phyloP scores from a whole-genome alignment of 2,329 filamentous ascomycete species.

The Phyllosticta citrichinensis region DNA sequence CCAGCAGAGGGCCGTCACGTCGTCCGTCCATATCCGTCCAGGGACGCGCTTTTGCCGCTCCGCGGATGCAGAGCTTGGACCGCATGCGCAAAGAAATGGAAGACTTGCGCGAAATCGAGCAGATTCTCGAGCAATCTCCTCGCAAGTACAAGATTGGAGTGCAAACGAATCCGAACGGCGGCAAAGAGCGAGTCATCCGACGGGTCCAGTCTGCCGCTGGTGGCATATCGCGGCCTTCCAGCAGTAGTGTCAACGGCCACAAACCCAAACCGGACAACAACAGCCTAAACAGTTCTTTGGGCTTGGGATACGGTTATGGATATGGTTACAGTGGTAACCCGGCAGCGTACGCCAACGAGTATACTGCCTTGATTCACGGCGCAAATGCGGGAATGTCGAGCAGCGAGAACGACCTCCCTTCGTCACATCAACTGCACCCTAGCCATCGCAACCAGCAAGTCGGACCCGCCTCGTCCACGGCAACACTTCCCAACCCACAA shows the following conservation, averaged over 20 bases:
- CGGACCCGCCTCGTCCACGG: background rate
- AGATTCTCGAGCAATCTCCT: conserved; percentile 34
- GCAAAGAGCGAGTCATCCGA: conserved; percentile 6
- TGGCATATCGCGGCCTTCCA: background rate
- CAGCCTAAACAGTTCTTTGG: conserved; percentile 4
- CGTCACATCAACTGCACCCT: background rate
- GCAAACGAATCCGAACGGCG: conserved; percentile 13
- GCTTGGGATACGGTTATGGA: conserved; percentile 4
- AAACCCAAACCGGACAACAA: conserved; percentile 2
- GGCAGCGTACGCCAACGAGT: background rate
- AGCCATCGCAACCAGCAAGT: conserved; percentile 21
- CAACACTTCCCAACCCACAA: background rate
- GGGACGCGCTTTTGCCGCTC: conserved; percentile 44
- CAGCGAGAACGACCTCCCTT: background rate
- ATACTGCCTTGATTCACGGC: background rate
- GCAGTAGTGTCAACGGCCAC: background rate
- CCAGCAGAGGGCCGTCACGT: conserved; percentile 14
- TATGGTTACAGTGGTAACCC: background rate
- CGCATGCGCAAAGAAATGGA: conserved; percentile 32
- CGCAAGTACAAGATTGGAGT: conserved; percentile 25
- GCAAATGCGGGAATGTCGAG: background rate
- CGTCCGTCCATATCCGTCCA: conserved; percentile 33
- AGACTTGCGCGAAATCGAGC: conserved; percentile 27
- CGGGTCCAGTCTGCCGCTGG: conserved; percentile 4
- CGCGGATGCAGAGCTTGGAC: conserved; percentile 41